Percentiles rank a stretch among this genome's conserved stretches.
phyloP scores from a whole-genome alignment of 2,329 filamentous ascomycete genomes.

The Mycosphaerella arachidis region DNA sequence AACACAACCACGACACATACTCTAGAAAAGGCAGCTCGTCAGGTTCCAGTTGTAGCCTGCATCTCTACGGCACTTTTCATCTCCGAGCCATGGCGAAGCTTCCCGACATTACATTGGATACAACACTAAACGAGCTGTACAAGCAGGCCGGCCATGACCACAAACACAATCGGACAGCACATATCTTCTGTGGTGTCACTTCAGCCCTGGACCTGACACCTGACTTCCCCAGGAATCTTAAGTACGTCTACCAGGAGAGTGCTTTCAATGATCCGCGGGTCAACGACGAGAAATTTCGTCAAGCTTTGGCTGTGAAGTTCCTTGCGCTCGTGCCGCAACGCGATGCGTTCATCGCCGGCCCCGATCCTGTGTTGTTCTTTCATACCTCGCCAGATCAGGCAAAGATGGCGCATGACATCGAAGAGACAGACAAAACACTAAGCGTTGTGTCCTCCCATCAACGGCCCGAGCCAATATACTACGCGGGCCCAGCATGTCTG shows the following conservation, averaged over 20 bases:
- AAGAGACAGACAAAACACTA: slow-evolving; percentile 1
- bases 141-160: slow-evolving; percentile 1
- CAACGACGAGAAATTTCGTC: background rate
- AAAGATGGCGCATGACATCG: background rate
- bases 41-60: background rate
- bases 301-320: slow-evolving; percentile 4
- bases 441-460: background rate
- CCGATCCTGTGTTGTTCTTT: slow-evolving; percentile 2
- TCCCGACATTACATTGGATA: slow-evolving; percentile 4
- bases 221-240: slow-evolving; percentile 7
- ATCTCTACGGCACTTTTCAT: background rate
- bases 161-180: background rate
- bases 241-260: slow-evolving; percentile 6
- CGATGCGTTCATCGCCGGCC: slow-evolving; percentile 7
- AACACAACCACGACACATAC: background rate
- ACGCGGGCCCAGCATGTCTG: background rate
- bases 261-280: slow-evolving; percentile 3
- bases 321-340: slow-evolving; percentile 7
- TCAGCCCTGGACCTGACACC: slow-evolving; percentile 5
- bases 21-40: too few species aligned
- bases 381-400: background rate
- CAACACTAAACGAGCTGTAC: slow-evolving; percentile 4
- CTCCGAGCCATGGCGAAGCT: background rate
- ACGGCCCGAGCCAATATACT: slow-evolving; percentile 2
- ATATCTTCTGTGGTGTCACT: slow-evolving; percentile 10